Conservation (phyloP, 495 filamentous ascomycete genomes). For the Hyaloscypha hepaticicola region DNA sequence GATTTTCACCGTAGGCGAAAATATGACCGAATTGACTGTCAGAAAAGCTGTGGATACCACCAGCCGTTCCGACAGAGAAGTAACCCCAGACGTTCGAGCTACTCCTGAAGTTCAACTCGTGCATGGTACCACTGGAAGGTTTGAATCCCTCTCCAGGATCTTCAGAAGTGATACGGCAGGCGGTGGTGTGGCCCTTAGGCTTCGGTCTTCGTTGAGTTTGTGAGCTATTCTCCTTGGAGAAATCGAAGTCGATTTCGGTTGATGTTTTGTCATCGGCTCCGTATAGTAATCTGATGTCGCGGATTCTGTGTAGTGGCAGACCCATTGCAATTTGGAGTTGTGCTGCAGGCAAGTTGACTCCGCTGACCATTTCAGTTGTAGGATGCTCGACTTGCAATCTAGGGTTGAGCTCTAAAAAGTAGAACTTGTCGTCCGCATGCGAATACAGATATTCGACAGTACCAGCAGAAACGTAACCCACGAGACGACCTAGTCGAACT, state of each 20-base stretch:
- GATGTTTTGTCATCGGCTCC: conserved; percentile 86
- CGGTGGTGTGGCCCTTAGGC: conserved; percentile 95
- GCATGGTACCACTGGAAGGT: conserved; percentile 97
- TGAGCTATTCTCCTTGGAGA: conserved; percentile 80
- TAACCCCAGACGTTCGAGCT: conserved; percentile 99
- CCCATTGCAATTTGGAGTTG: conserved; percentile 99
- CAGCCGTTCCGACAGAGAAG: conserved; percentile 95
- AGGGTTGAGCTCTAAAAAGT: conserved; percentile 97
- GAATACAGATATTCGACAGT: conserved; percentile 99
- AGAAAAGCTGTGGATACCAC: conserved; percentile 98
- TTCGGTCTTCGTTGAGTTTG: conserved; percentile 84
- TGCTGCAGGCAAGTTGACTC: conserved; percentile 94
- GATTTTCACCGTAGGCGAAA: conserved; percentile 97
- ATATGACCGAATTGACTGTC: conserved; percentile 99
- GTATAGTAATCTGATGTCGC: conserved; percentile 94
- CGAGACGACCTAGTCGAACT: conserved; percentile 86
- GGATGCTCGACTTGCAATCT: conserved; percentile 99
- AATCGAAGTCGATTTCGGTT: conserved; percentile 95
- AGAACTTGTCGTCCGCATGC: conserved; percentile 97
- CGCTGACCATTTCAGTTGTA: conserved; percentile 98
- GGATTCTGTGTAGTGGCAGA: conserved; percentile 90
- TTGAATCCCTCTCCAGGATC: conserved; percentile 99
- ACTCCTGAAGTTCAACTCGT: conserved; percentile 97
- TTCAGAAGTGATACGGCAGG: conserved; percentile 99
- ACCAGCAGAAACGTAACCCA: conserved; percentile 97